Evolutionary conservation across 768 basidiomycete species (phyloP).

Genomic region (Crepidotus variabilis): DNA sequence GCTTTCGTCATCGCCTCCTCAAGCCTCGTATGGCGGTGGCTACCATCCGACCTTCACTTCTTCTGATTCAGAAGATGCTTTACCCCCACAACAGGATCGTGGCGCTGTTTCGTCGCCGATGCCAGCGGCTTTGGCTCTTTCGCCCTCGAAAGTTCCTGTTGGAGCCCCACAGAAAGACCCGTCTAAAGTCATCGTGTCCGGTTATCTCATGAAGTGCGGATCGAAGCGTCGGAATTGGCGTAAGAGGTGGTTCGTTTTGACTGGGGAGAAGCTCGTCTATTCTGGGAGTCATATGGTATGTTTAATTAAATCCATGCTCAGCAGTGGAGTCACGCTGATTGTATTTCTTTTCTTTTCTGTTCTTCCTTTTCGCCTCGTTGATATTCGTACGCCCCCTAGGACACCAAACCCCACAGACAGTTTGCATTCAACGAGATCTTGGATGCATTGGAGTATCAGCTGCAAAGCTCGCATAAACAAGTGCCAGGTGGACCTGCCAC

Average conservation of each 20-base stretch:
- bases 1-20: slow-evolving; percentile 47
- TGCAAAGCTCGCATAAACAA: slow-evolving; percentile 46
- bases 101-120: slow-evolving; percentile 41
- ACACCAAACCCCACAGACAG: slow-evolving; percentile 82
- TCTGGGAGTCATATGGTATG: slow-evolving; percentile 93
- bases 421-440: slow-evolving; percentile 84
- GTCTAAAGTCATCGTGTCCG: slow-evolving; percentile 78
- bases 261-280: slow-evolving; percentile 83
- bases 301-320: slow-evolving; percentile 6
- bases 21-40: slow-evolving; percentile 25
- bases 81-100: slow-evolving; percentile 29
- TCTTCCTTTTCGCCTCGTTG: slow-evolving; percentile 8
- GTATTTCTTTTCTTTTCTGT: too few species aligned
- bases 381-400: slow-evolving; percentile 45
- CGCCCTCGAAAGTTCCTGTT: slow-evolving; percentile 41
- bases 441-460: slow-evolving; percentile 87
- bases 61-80: slow-evolving; percentile 76
- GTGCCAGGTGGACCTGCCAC: slow-evolving; percentile 22
- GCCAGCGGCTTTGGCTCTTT: slow-evolving; percentile 35
- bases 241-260: slow-evolving; percentile 97
- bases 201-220: slow-evolving; percentile 96
- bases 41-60: slow-evolving; percentile 53
- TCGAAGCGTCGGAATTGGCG: slow-evolving; percentile 92
- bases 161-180: slow-evolving; percentile 46
- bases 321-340: not conserved